These are phyloP conservation scores for Globisporangium paddicum DNA, from an alignment of 352 stramenopile genomes.

Conservation along the genomic window DNA sequence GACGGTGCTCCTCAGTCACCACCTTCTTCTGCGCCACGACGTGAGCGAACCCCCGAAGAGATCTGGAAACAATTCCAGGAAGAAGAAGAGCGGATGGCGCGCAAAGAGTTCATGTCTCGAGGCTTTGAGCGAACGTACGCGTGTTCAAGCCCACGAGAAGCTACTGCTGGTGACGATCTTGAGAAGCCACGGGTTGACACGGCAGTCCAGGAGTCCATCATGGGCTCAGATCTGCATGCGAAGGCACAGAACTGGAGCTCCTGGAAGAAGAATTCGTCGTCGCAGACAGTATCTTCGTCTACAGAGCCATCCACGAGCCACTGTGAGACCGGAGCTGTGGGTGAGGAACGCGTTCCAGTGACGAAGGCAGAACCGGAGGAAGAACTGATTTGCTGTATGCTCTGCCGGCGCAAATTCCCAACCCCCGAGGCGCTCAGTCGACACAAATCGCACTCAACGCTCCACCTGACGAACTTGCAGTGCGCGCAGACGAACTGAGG, in stretches of 20 bases:
- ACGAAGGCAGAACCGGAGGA: neutral
- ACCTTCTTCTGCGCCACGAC: constrained; percentile 8
- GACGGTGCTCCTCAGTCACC: neutral
- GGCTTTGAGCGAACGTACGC: constrained; percentile 65
- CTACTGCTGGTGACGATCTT: neutral
- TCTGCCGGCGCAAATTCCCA: constrained; percentile 74
- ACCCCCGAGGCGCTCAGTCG: constrained; percentile 29
- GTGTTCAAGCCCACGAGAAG: neutral
- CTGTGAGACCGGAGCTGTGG: neutral
- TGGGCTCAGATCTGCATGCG: constrained; percentile 30
- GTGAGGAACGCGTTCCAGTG: neutral
- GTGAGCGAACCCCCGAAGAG: constrained; percentile 51
- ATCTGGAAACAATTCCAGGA: constrained; percentile 65
- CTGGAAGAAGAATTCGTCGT: constrained; percentile 24
- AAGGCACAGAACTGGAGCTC: constrained; percentile 34
- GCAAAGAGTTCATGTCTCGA: constrained; percentile 45
- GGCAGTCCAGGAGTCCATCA: constrained; percentile 23
- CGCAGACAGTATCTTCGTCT: neutral
- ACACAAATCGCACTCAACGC: constrained; percentile 47
- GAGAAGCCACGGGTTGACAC: neutral
- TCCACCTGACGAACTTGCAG: constrained; percentile 45
- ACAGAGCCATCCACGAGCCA: neutral
- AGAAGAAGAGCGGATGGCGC: constrained; percentile 64
- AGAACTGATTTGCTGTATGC: constrained; percentile 39
- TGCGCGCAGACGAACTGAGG: neutral